phyloP scores from a whole-genome alignment of 2,329 filamentous ascomycete genomes.

The Ophiostoma piceae region DNA sequence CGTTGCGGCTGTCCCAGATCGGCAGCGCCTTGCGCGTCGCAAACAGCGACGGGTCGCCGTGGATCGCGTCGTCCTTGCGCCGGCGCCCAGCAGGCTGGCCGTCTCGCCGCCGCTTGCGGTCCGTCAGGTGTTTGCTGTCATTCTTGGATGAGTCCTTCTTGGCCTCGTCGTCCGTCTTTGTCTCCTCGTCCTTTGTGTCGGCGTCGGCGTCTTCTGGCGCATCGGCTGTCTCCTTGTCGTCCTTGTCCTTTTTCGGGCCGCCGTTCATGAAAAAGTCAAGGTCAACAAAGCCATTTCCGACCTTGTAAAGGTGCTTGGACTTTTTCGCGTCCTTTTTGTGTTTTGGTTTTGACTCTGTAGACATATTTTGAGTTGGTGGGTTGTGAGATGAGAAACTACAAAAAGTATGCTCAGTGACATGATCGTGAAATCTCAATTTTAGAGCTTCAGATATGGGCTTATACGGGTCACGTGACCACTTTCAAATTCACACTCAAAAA shows the following conservation, averaged over 20 bases:
- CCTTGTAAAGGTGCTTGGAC: conserved; percentile 22
- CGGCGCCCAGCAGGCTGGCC: not conserved
- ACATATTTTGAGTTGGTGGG: conserved; percentile 16
- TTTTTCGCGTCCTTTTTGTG: conserved; percentile 19
- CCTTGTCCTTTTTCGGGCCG: conserved; percentile 12
- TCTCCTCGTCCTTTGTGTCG: not conserved
- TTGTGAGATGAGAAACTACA: not conserved
- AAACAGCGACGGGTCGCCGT: conserved; percentile 28
- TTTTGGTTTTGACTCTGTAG: conserved; percentile 19
- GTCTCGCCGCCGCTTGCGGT: conserved; percentile 18
- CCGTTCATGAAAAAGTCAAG: conserved; percentile 24
- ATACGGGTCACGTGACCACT: not conserved
- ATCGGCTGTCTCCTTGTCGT: conserved; percentile 4
- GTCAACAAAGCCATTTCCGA: conserved; percentile 22
- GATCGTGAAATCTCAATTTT: conserved; percentile 12
- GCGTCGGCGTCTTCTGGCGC: not conserved
- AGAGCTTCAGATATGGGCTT: not conserved
- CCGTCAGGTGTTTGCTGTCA: not conserved
- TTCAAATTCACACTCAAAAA: not conserved
- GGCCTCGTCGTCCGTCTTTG: not conserved
- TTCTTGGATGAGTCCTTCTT: not conserved
- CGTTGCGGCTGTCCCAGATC: conserved; percentile 68
- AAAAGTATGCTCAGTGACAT: not conserved
- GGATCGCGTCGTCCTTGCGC: conserved; percentile 11
- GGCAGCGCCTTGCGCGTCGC: conserved; percentile 63